Evolutionary conservation across 1,284 basidiomycete species (phyloP), one percentile per base, ranked within the genome.

Genomic region (Apiotrichum laibachii): DNA sequence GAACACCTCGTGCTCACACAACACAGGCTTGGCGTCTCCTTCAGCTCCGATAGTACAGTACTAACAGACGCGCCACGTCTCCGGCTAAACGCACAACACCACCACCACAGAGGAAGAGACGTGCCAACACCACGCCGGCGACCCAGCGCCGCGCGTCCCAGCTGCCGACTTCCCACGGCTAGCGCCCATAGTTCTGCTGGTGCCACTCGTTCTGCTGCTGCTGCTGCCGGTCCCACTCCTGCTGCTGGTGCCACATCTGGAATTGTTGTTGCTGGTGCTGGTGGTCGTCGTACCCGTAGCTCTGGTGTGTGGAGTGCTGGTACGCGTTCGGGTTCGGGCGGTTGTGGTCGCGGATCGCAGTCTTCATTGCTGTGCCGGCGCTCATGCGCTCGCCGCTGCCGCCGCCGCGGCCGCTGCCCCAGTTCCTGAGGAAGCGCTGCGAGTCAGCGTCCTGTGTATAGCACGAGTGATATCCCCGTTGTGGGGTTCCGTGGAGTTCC

Each of bases 161-260:
- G 2, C 9, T 10, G n/a, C 26, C 26, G 42, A 13, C 18, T 35
- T 31, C 47, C 10, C 18, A 10, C n/a, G 11, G 31, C 47, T 34
- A 34, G 13, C 19, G n/a, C 3, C 50, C 50, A 11, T 51, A 51
- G 39, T 51, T n/a, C 18, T 51, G 39, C 39, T 51, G 21, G 50
- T 26, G 19, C 50, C 50, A 51, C 39, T 40, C 39, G 50, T 51
- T 51, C 12, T 51, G 21, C 22, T 42, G 39, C 15, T 31, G 50
- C 22, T 51, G 50, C 50, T 51, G 50, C 21, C 50, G 50, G 22
- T 51, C 50, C 50, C 50, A 51, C 7, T 51, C 50, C 22, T 26
- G 21, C 50, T 51, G 50, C 16, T 51, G 50, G 22, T 50, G 49
- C 3, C 18, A 35, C 15, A n/a, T 26, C 31, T n/a, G n/a, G n/a